These are phyloP conservation scores for Entamoeba invadens DNA, from an alignment of 208 protist species.

Conservation along the genomic window DNA sequence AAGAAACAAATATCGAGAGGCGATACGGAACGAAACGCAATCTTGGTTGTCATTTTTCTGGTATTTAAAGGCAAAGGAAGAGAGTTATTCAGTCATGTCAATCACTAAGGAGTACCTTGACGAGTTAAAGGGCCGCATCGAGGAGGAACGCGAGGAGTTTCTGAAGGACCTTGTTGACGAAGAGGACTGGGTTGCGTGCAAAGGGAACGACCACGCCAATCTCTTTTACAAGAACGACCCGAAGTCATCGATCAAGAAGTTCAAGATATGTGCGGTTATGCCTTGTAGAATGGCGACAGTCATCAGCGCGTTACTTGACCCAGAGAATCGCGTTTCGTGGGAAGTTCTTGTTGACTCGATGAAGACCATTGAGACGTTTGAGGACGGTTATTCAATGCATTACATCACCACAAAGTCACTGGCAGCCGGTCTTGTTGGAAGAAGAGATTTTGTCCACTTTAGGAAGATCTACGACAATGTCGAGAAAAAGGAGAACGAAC, in stretches of 20 bases:
- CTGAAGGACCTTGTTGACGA: not conserved
- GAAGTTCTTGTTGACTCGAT: not conserved
- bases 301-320: not conserved
- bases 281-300: not conserved
- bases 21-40: too few relatives aligned
- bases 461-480: not conserved
- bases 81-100: too few relatives aligned
- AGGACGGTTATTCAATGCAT: not conserved
- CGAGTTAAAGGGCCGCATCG: not conserved
- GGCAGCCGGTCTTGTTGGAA: not conserved
- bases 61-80: too few relatives aligned
- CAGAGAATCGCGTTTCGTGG: not conserved
- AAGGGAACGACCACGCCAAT: not conserved
- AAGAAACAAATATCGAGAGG: too few relatives aligned
- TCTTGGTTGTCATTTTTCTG: too few relatives aligned
- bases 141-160: not conserved
- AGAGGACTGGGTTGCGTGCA: not conserved
- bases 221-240: not conserved
- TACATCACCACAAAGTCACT: not conserved
- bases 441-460: not conserved
- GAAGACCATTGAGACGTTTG: not conserved
- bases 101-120: not conserved
- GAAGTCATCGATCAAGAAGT: not conserved
- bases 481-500: not conserved
- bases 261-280: not conserved